These are phyloP conservation scores for Trichomonas tenax DNA, from an alignment of 208 protist species.

Conservation along the genomic window DNA sequence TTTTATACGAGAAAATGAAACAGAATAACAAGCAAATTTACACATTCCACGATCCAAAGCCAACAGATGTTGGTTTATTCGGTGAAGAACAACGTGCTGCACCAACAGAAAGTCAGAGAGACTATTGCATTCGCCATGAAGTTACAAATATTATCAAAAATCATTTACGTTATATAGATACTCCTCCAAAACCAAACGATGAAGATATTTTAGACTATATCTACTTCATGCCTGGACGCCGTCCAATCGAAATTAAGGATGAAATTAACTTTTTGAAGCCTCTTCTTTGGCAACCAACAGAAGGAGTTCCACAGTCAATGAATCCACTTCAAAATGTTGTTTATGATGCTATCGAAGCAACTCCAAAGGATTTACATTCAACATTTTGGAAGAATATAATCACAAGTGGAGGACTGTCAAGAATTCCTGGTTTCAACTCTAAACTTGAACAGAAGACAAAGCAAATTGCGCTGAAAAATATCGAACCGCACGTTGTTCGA, in stretches of 20 bases:
- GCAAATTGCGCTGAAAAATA: neutral
- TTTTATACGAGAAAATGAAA: neutral
- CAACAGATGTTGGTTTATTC: neutral
- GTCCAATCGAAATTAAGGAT: neutral
- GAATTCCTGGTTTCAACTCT: neutral
- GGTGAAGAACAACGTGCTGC: neutral
- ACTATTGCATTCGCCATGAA: neutral
- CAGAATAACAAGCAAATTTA: neutral
- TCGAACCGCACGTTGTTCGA: neutral
- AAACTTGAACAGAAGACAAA: neutral
- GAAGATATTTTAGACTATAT: neutral
- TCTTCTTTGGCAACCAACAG: neutral
- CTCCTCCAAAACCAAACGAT: neutral
- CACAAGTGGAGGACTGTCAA: neutral
- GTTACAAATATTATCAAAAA: neutral
- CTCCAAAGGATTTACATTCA: neutral
- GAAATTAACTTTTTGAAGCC: neutral
- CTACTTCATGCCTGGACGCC: neutral
- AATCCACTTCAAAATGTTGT: neutral
- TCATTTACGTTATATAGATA: neutral
- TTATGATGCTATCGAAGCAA: neutral
- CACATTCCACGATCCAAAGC: neutral
- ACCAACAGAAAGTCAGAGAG: neutral
- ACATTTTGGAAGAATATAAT: neutral
- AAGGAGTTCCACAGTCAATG: neutral